phyloP scores from a whole-genome alignment of 805 yeast genomes.

The Kregervanrija fluxuum region DNA sequence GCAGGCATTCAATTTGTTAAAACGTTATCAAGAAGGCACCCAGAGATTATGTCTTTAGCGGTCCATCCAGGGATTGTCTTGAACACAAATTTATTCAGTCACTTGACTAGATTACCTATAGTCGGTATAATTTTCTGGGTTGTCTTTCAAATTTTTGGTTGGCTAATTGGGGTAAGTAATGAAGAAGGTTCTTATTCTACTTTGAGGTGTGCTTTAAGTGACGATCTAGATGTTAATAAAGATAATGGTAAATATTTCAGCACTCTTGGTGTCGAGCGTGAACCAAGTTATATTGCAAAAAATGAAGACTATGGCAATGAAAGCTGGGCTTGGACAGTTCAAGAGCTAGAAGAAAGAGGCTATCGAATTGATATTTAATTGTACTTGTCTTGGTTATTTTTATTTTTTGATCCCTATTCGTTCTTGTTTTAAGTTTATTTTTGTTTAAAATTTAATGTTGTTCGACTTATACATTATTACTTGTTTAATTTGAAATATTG shows the following conservation, averaged over 20 bases:
- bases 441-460: too few species aligned
- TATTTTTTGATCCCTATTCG: too few species aligned
- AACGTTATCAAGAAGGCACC: conserved; percentile 57
- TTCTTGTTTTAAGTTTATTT: too few species aligned
- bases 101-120: conserved; percentile 71
- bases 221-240: conserved; percentile 36
- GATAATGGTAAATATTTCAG: conserved; percentile 68
- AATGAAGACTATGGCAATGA: conserved; percentile 55
- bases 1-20: conserved; percentile 70
- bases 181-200: conserved; percentile 69
- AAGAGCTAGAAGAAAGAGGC: conserved; percentile 50
- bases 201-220: conserved; percentile 53
- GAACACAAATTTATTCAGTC: conserved; percentile 68
- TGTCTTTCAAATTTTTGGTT: conserved; percentile 61
- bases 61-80: conserved; percentile 87
- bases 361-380: conserved; percentile 16
- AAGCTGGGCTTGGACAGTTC: conserved; percentile 77
- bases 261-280: conserved; percentile 48
- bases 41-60: conserved; percentile 53
- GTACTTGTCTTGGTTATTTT: too few species aligned
- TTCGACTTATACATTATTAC: too few species aligned
- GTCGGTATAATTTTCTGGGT: conserved; percentile 73
- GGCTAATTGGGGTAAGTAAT: conserved; percentile 59
- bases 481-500: too few species aligned
- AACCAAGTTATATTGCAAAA: conserved; percentile 52